Evolutionary conservation across 2,329 filamentous ascomycete genomes (phyloP).

Genomic region (Leptodontidium sp.): DNA sequence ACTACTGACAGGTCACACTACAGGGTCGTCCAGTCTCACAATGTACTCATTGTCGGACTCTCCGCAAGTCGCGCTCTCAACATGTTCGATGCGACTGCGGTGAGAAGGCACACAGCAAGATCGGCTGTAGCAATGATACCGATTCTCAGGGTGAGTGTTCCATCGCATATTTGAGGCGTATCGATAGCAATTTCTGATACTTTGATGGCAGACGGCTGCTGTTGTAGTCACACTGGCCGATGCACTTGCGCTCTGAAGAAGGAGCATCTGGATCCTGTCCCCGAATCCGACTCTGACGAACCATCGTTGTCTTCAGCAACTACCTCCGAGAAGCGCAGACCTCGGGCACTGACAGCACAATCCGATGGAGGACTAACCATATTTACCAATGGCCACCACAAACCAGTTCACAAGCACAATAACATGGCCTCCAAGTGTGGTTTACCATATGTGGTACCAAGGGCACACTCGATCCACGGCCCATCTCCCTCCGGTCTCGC

Average conservation of each 20-base stretch:
- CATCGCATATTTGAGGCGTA: slow-evolving; percentile 37
- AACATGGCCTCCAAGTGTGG: slow-evolving; percentile 68
- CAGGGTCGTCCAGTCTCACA: slow-evolving; percentile 91
- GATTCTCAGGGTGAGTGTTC: slow-evolving; percentile 49
- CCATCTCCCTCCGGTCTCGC: slow-evolving; percentile 58
- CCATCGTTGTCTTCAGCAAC: slow-evolving; percentile 54
- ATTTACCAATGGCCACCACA: slow-evolving; percentile 71
- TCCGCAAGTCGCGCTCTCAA: slow-evolving; percentile 94
- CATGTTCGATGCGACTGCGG: slow-evolving; percentile 98
- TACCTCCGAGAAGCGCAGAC: slow-evolving; percentile 53
- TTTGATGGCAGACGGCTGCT: slow-evolving; percentile 65
- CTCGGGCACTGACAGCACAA: slow-evolving; percentile 68
- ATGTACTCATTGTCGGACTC: slow-evolving; percentile 94
- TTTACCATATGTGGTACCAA: slow-evolving; percentile 64
- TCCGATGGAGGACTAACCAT: slow-evolving; percentile 66
- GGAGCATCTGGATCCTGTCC: slow-evolving; percentile 69
- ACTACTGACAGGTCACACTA: slow-evolving; percentile 21
- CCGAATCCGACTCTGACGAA: slow-evolving; percentile 68
- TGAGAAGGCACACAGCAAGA: slow-evolving; percentile 76
- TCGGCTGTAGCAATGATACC: slow-evolving; percentile 62
- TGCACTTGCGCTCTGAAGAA: slow-evolving; percentile 73
- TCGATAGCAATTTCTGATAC: slow-evolving; percentile 46
- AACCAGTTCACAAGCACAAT: slow-evolving; percentile 66
- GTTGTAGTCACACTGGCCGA: slow-evolving; percentile 73
- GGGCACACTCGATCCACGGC: slow-evolving; percentile 63